Evolutionary conservation across 805 yeast genomes (phyloP).

Genomic region (Candida peoriensis): DNA sequence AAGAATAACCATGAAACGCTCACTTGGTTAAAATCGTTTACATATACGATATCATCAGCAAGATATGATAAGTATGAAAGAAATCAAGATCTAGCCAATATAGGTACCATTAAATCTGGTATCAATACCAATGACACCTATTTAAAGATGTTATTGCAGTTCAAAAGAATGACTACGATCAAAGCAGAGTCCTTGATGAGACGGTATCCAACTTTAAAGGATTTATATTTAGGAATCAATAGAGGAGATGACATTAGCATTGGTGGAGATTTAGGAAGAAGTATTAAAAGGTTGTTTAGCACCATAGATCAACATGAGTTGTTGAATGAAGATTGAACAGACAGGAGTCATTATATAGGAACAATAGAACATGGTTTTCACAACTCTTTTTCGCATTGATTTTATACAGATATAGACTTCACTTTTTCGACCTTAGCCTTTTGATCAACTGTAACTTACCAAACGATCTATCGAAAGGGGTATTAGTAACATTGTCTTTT

Average conservation of each 20-base stretch:
- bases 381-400: too few species aligned
- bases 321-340: constrained; percentile 10
- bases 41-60: constrained; percentile 49
- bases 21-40: constrained; percentile 50
- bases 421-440: too few species aligned
- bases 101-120: constrained; percentile 54
- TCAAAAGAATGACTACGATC: constrained; percentile 51
- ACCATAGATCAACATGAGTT: constrained; percentile 45
- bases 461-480: not conserved
- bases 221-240: constrained; percentile 23
- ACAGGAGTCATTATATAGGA: not conserved
- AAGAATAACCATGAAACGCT: constrained; percentile 41
- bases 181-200: constrained; percentile 41
- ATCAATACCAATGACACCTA: constrained; percentile 40
- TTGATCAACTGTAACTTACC: not conserved
- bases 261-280: constrained; percentile 45
- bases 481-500: not conserved
- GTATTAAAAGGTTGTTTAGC: constrained; percentile 43
- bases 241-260: constrained; percentile 39
- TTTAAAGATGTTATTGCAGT: constrained; percentile 46
- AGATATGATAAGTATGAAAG: constrained; percentile 53
- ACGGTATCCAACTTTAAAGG: constrained; percentile 35
- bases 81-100: constrained; percentile 47
- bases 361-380: too few species aligned
- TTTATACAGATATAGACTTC: too few species aligned